Evolutionary conservation across 2,329 filamentous ascomycete species (phyloP).

Genomic region (Acrodontium crateriforme): DNA sequence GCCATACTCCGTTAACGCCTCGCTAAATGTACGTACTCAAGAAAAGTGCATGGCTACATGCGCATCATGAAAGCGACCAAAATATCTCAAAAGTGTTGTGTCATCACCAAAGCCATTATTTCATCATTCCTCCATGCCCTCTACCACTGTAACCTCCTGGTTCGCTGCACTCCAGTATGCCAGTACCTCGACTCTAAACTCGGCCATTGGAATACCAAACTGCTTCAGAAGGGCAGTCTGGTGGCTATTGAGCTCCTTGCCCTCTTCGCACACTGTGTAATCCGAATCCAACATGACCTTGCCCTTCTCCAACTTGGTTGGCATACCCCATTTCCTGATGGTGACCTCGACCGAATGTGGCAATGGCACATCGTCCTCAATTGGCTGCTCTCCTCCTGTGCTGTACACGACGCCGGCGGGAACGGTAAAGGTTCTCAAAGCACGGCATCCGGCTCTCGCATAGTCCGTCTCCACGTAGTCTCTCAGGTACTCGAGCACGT

Average conservation of each 20-base stretch:
- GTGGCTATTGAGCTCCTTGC: slow-evolving; percentile 71
- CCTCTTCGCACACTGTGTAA: slow-evolving; percentile 72
- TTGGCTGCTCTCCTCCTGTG: slow-evolving; percentile 61
- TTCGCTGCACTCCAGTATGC: slow-evolving; percentile 36
- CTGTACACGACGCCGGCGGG: slow-evolving; percentile 73
- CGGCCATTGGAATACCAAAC: slow-evolving; percentile 78
- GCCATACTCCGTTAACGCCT: slow-evolving; percentile 18
- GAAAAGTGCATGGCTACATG: not conserved
- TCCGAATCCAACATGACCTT: slow-evolving; percentile 63
- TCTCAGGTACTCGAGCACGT: slow-evolving; percentile 60
- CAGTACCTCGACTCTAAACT: slow-evolving; percentile 71
- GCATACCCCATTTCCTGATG: slow-evolving; percentile 76
- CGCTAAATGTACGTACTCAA: slow-evolving; percentile 16
- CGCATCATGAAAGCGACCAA: not conserved
- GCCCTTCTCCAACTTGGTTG: slow-evolving; percentile 76
- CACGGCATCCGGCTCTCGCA: slow-evolving; percentile 69
- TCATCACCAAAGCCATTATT: slow-evolving; percentile 1
- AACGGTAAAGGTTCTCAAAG: slow-evolving; percentile 62
- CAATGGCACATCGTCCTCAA: slow-evolving; percentile 71
- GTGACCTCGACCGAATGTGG: slow-evolving; percentile 84
- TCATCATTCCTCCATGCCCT: slow-evolving; percentile 7
- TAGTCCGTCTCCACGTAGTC: slow-evolving; percentile 68
- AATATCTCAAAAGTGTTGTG: not conserved
- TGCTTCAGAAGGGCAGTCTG: slow-evolving; percentile 91
- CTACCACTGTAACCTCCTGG: slow-evolving; percentile 21